Evolutionary conservation across 257 asterid species (phyloP).

Genomic region (Gentiana macrophylla): DNA sequence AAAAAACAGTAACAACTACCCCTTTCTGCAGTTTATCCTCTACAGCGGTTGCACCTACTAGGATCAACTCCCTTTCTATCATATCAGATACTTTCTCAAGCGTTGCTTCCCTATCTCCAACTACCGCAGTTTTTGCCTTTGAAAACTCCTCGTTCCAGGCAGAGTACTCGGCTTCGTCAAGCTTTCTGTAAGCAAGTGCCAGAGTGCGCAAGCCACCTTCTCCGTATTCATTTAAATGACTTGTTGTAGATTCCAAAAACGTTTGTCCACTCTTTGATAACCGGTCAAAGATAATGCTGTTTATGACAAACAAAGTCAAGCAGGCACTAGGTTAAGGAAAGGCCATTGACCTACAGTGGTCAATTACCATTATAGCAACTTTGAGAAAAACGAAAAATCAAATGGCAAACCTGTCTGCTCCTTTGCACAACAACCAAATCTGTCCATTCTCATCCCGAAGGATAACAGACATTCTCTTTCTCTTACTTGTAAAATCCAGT

Average conservation of each 20-base stretch:
- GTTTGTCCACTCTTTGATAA: constrained; percentile 57
- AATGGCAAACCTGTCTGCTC: constrained; percentile 74
- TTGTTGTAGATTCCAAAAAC: constrained; percentile 66
- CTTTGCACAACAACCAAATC: constrained; percentile 81
- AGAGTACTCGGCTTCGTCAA: constrained; percentile 59
- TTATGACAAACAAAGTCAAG: constrained; percentile 10
- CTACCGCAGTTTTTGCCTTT: constrained; percentile 71
- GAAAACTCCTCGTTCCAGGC: constrained; percentile 86
- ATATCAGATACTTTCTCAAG: constrained; percentile 76
- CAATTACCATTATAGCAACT: too few relatives aligned
- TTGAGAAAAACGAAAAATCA: not conserved
- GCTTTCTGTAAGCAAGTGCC: constrained; percentile 87
- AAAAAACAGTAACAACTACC: constrained; percentile 29
- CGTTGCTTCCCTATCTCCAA: constrained; percentile 67
- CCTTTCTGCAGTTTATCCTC: constrained; percentile 99
- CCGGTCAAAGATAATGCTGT: constrained; percentile 95
- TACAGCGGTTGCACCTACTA: constrained; percentile 97
- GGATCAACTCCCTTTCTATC: constrained; percentile 88
- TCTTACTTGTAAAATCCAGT: constrained; percentile 89
- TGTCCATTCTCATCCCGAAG: constrained; percentile 64
- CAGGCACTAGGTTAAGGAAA: constrained; percentile 10
- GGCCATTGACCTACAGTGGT: not conserved
- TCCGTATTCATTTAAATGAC: constrained; percentile 85
- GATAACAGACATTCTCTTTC: constrained; percentile 93
- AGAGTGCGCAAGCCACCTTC: constrained; percentile 94